Base-by-base conservation (phyloP, 2,329 filamentous ascomycete genomes). In the Corinectria fuckeliana region DNA sequence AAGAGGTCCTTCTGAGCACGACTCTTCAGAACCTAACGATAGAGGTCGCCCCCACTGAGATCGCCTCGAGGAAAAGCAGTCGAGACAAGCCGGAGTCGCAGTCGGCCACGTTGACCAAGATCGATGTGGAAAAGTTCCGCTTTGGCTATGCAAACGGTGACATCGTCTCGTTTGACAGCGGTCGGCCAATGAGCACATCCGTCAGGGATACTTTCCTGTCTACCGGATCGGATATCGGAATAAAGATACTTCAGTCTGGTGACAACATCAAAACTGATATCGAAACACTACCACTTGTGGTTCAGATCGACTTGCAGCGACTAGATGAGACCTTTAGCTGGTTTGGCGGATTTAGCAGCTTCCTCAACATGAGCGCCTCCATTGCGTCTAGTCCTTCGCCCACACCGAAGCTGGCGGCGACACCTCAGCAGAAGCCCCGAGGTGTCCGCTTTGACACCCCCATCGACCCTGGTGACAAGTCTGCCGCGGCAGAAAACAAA, bases 341-440 rank as follows among this genome's bases (percentile, higher is more conserved):
- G 82, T 93, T 97, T 75, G 95, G 95, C 32, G 95, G 95, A 0
- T 80, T 99, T 41, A 97, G 93, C 74, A 92, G 93, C 65, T 90
- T 99, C 51, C 80, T 99, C 41, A 96, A 95, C 69, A 85, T 97
- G 73, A 91, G 93, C 62, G 91, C 86, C 59, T 97, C 94, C 0
- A 90, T 96, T 63, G 87, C 89, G 10, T 93, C 91, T 1, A 90
- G 86, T 60, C 83, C 86, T n/a, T 86, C 88, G 1, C 78, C 80
- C 13, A 74, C 74, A 3, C 74, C 73, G 2, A 74, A 77, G 30
- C 75, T 76, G 41, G 68, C 68, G 7, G 72, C 77, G 4, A 68
- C 71, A 9, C 78, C 76, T 45, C 79, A 76, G 50, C 73, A 72
- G 30, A 87, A 83, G 59, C 68, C 83, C 1, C 80, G 81, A 16